Conservation (phyloP, 345 rosid genomes). For the Raphanus sativus region DNA sequence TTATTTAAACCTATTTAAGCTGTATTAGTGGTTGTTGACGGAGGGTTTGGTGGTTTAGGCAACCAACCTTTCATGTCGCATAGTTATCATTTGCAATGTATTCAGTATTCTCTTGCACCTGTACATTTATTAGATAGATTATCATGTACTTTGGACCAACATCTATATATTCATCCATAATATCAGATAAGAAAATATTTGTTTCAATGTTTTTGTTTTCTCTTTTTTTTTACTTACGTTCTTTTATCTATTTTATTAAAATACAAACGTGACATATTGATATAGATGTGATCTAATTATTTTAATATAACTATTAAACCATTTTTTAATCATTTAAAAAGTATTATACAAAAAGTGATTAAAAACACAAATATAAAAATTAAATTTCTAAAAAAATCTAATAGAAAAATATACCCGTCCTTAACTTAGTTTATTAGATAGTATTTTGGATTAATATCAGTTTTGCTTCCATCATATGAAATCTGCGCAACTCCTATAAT, state of each 20-base stretch:
- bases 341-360: no score
- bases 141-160: not conserved
- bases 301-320: no score
- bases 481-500: not conserved
- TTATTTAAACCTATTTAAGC: not conserved
- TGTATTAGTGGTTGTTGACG: not conserved
- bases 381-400: no score
- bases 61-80: slow-evolving; percentile 20
- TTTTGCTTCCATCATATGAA: not conserved
- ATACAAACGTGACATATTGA: no score
- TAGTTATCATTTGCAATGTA: not conserved
- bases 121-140: not conserved
- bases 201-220: not conserved
- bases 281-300: no score
- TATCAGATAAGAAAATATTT: not conserved
- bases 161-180: not conserved
- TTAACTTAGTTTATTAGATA: not conserved
- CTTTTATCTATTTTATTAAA: not conserved
- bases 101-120: not conserved
- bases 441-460: not conserved
- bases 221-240: not conserved
- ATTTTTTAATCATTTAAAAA: no score
- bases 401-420: no score
- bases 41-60: slow-evolving; percentile 18
- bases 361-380: no score